A percentile compares a stretch with the other conserved stretches of the same genome.
phyloP scores from a whole-genome alignment of 129 eudicot genomes.

The Centella asiatica region DNA sequence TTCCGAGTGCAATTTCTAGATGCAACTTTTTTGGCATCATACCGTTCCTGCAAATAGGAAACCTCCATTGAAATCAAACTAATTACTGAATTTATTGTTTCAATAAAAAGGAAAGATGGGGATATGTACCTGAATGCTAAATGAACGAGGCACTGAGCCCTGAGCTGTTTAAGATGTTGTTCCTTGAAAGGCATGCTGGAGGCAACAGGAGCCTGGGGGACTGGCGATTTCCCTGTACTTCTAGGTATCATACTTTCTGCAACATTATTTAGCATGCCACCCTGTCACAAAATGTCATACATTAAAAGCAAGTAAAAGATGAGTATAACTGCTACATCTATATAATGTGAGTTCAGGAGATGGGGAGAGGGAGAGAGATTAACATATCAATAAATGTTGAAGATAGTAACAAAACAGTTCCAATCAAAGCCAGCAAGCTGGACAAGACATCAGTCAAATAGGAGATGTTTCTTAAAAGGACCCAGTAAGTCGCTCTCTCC shows the following conservation, averaged over 20 bases:
- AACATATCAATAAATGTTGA: no score
- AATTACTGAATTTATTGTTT: background rate
- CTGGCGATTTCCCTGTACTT: constrained; percentile 55
- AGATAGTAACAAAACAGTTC: no score
- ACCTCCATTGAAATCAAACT: background rate
- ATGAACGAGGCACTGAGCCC: constrained; percentile 98
- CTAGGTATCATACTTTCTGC: constrained; percentile 44
- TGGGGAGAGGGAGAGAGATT: no score
- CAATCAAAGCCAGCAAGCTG: no score
- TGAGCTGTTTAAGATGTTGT: constrained; percentile 87
- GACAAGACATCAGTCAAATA: no score
- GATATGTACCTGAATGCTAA: constrained; percentile 72
- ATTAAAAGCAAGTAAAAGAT: constrained; percentile 3
- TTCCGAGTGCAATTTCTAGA: constrained; percentile 96
- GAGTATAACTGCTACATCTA: background rate
- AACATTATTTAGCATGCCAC: constrained; percentile 32
- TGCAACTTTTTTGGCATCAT: constrained; percentile 79
- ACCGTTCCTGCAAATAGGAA: constrained; percentile 47
- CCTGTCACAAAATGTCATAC: constrained; percentile 31
- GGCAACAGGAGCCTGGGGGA: constrained; percentile 30
- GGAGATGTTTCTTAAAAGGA: no score
- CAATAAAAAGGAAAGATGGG: background rate
- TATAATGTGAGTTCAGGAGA: no score
- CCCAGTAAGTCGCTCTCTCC: no score
- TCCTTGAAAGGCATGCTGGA: constrained; percentile 75